Evolutionary conservation across 2,329 filamentous ascomycete genomes (phyloP), one percentile per base, ranked within the genome.

Genomic region (Pseudocercospora fuligena): DNA sequence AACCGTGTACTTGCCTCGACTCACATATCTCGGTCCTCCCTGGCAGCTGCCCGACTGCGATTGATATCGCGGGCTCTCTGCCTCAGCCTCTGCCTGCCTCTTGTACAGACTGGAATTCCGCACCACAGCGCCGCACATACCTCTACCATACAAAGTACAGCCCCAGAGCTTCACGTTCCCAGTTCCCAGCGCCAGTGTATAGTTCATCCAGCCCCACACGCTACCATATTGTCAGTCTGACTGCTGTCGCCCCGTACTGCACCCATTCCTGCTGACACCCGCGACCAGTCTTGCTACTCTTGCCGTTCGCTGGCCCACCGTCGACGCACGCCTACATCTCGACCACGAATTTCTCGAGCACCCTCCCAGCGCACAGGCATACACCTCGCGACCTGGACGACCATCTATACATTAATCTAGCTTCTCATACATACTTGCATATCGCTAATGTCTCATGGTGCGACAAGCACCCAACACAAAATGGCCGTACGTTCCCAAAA

Each of bases 361-460:
- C 57, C 61, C 21, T 12, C 31, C 23, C 61, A 46, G 57, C 61
- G 60, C 63, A 58, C 49, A 36, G 23, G 5, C 57, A 31, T 47
- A 65, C 63, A 43, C 12, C 33, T 67, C 33, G 66, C 69, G 63
- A 68, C 64, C 54, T 49, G 61, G 21, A 73, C 71, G 67, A 67
- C 70, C 59, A 66, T 63, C 64, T 64, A 64, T 68, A 69, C 65
- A 70, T 46, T 72, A 69, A 70, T 69, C 66, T 65, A 63, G 64
- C 60, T 66, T 71, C 66, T 65, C 65, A 68, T 68, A 72, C 73
- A 74, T 72, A 74, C 64, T 66, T 71, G 64, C 70, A 68, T 69
- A 69, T 16, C 56, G 56, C 29, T 71, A 74, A 73, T 74, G 70
- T 72, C 70, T 67, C 71, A 71, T 70, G 73, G 67, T 72, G 68